Percentiles rank a stretch among this genome's conserved stretches.
Conservation (phyloP, 2,329 filamentous ascomycete genomes). For the Clonostachys rhizophaga region DNA sequence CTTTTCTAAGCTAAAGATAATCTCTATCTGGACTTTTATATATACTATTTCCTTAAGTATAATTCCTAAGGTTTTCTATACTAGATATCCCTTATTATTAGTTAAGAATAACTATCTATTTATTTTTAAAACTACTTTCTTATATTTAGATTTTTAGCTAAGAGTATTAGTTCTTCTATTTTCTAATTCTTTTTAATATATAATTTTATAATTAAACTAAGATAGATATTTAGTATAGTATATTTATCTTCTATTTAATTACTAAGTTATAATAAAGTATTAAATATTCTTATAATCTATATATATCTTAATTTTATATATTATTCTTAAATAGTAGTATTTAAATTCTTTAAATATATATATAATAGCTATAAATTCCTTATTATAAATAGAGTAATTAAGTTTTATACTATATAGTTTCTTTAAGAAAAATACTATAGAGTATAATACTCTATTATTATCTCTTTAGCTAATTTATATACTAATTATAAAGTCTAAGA, state of each 20-base stretch:
- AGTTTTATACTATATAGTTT: neutral
- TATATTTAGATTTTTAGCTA: neutral
- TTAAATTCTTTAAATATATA: neutral
- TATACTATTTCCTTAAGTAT: too few species aligned
- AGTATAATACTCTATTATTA: neutral
- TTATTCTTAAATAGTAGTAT: neutral
- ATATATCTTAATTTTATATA: neutral
- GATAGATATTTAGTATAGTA: neutral
- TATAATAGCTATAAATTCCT: neutral
- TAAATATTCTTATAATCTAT: neutral
- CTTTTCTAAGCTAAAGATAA: neutral
- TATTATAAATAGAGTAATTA: neutral
- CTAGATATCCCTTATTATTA: neutral
- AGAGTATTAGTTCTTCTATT: neutral
- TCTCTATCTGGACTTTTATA: too few species aligned
- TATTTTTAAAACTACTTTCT: neutral
- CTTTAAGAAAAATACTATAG: neutral
- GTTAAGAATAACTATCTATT: neutral
- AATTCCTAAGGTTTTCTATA: neutral
- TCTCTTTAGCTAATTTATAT: neutral
- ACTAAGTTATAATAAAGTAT: neutral
- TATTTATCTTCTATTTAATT: neutral
- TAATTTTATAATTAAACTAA: neutral
- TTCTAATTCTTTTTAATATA: neutral
- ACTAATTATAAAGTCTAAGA: neutral